Conservation (phyloP, 2,329 filamentous ascomycete genomes). For the Trichoderma hamatum region DNA sequence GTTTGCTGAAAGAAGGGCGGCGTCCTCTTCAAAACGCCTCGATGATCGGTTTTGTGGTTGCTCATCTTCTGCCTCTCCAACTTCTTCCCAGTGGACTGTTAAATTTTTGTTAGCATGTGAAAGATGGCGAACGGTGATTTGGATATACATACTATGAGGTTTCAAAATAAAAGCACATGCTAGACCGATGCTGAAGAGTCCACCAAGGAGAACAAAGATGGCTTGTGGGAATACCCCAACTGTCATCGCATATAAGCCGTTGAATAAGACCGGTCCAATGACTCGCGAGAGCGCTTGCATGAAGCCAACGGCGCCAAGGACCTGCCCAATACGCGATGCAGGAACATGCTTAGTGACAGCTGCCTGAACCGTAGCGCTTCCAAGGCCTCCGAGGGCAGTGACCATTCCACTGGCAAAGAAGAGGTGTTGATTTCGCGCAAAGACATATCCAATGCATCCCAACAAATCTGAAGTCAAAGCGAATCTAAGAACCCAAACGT, state of each 20-base stretch:
- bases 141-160: constrained; percentile 63
- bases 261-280: constrained; percentile 79
- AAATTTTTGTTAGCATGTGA: neutral
- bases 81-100: constrained; percentile 42
- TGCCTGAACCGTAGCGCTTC: constrained; percentile 80
- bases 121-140: too few species aligned
- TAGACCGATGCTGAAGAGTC: constrained; percentile 68
- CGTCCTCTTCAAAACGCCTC: neutral
- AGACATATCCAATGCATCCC: constrained; percentile 74
- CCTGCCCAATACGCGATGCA: constrained; percentile 75
- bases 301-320: constrained; percentile 86
- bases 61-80: constrained; percentile 37
- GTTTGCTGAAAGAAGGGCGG: constrained; percentile 22
- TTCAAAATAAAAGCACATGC: constrained; percentile 70
- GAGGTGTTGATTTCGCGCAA: constrained; percentile 61
- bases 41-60: neutral
- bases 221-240: constrained; percentile 78
- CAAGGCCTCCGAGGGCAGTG: constrained; percentile 80
- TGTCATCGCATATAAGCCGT: constrained; percentile 81
- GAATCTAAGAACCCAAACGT: constrained; percentile 74
- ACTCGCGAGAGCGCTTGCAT: constrained; percentile 82
- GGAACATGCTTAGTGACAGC: constrained; percentile 90
- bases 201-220: constrained; percentile 75
- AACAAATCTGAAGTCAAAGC: constrained; percentile 76
- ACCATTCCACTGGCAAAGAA: constrained; percentile 75